phyloP scores from a whole-genome alignment of 176 grass and related monocot genomes.

The Triticum turgidum region DNA sequence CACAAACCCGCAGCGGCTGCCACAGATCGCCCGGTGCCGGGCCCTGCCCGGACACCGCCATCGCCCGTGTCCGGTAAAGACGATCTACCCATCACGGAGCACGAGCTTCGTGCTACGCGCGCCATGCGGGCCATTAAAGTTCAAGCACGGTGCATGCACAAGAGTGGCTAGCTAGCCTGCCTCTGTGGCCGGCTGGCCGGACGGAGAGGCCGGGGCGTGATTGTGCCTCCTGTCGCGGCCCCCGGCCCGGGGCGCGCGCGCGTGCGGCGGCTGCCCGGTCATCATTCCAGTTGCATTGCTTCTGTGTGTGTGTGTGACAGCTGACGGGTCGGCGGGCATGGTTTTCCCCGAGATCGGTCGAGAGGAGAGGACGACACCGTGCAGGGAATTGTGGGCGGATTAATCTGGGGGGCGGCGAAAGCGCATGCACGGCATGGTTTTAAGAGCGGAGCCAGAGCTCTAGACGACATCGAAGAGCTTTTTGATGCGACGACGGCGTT shows the following conservation, averaged over 20 bases:
- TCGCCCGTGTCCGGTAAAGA: slow-evolving; percentile 31
- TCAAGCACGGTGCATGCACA: not conserved
- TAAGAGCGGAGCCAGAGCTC: not conserved
- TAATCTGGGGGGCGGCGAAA: not conserved
- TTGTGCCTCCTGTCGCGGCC: slow-evolving; percentile 1
- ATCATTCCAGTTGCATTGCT: not conserved
- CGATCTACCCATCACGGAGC: not conserved
- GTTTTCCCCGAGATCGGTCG: not conserved
- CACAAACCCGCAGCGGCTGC: not conserved
- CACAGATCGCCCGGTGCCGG: slow-evolving; percentile 26
- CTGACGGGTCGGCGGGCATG: not conserved
- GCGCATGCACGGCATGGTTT: not conserved
- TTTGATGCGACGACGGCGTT: slow-evolving; percentile 30
- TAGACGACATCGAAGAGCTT: slow-evolving; percentile 30
- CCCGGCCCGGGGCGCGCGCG: slow-evolving; percentile 6
- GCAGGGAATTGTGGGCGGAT: slow-evolving; percentile 31
- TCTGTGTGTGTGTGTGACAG: not conserved
- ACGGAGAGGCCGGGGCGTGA: not conserved
- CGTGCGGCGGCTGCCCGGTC: slow-evolving; percentile 27
- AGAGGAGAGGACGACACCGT: not conserved
- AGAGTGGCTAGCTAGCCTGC: not conserved
- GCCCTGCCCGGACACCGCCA: slow-evolving; percentile 13
- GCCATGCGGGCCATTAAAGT: not conserved
- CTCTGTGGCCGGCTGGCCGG: not conserved
- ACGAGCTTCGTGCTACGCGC: slow-evolving; percentile 45